phyloP scores from a whole-genome alignment of 2,329 filamentous ascomycete genomes.

The Colletotrichum scovillei region DNA sequence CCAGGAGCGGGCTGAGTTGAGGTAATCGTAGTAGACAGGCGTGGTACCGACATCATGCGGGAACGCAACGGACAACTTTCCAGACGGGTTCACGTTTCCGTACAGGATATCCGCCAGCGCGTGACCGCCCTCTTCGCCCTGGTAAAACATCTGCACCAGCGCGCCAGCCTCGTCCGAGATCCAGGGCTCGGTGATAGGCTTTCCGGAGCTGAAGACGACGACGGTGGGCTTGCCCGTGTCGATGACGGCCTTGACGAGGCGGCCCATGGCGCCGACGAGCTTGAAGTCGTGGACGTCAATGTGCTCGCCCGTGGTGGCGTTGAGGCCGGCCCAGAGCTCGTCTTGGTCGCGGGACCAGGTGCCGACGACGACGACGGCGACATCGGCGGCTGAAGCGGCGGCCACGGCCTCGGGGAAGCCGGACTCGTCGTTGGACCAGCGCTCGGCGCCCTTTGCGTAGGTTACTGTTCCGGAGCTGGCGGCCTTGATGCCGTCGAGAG shows the following conservation, averaged over 20 bases:
- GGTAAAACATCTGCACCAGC: constrained; percentile 80
- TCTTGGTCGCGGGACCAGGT: constrained; percentile 81
- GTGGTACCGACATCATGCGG: constrained; percentile 74
- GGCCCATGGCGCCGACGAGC: constrained; percentile 77
- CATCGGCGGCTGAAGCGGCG: constrained; percentile 73
- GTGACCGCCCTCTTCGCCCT: constrained; percentile 74
- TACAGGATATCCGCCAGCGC: constrained; percentile 75
- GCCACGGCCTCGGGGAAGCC: constrained; percentile 75
- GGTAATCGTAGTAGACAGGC: constrained; percentile 78
- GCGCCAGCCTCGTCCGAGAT: constrained; percentile 73
- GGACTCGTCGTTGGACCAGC: constrained; percentile 77
- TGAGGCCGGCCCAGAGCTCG: constrained; percentile 76
- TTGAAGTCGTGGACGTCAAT: constrained; percentile 73
- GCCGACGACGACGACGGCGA: constrained; percentile 79
- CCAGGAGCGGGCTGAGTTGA: constrained; percentile 71
- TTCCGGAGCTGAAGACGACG: constrained; percentile 76
- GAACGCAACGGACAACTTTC: constrained; percentile 74
- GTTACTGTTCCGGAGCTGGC: constrained; percentile 70
- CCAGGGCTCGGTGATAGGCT: constrained; percentile 80
- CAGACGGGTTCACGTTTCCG: constrained; percentile 73
- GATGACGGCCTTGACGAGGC: constrained; percentile 74
- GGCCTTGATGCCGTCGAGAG: constrained; percentile 74
- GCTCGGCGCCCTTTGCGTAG: constrained; percentile 77
- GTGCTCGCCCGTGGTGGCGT: constrained; percentile 81
- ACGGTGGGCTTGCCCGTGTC: constrained; percentile 75